Percentiles rank a stretch among this genome's conserved stretches.
phyloP scores from a whole-genome alignment of 2,329 filamentous ascomycete species.

The Cladosporium sp. region DNA sequence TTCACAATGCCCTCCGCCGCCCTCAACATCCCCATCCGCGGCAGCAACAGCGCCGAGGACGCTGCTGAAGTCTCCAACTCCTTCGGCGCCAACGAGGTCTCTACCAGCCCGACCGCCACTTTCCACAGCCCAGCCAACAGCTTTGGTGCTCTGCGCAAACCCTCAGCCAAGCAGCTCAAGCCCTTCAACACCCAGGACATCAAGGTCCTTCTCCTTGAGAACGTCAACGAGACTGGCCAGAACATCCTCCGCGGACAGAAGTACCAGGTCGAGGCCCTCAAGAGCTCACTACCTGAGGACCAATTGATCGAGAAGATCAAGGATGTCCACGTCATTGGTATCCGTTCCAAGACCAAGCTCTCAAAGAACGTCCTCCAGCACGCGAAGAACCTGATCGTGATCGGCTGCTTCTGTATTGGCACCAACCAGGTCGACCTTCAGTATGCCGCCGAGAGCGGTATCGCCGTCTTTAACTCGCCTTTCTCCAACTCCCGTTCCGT shows the following conservation, averaged over 20 bases:
- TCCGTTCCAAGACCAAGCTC: constrained; percentile 96
- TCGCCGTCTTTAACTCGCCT: constrained; percentile 98
- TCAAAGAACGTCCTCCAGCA: constrained; percentile 78
- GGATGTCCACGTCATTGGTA: constrained; percentile 95
- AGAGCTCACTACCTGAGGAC: constrained; percentile 85
- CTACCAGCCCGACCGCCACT: constrained; percentile 68
- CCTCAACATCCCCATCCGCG: constrained; percentile 31
- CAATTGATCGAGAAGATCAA: constrained; percentile 97
- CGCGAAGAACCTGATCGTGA: constrained; percentile 90
- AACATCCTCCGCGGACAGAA: constrained; percentile 80
- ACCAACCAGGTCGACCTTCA: constrained; percentile 92
- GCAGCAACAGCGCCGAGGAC: constrained; percentile 18
- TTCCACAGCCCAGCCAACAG: constrained; percentile 69
- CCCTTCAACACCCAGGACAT: constrained; percentile 95
- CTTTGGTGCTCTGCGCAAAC: constrained; percentile 34
- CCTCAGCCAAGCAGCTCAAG: constrained; percentile 72
- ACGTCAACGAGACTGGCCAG: constrained; percentile 86
- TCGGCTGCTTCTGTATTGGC: constrained; percentile 98
- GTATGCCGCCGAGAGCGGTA: constrained; percentile 77
- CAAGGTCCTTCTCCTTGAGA: constrained; percentile 93
- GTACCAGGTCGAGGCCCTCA: constrained; percentile 91
- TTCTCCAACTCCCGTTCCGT: constrained; percentile 98
- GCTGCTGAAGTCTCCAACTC: constrained; percentile 33
- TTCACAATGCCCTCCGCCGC: constrained; percentile 30
- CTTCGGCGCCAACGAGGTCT: constrained; percentile 53